Evolutionary conservation across 495 filamentous ascomycete species (phyloP).

Genomic region (Podospora tetraspora): DNA sequence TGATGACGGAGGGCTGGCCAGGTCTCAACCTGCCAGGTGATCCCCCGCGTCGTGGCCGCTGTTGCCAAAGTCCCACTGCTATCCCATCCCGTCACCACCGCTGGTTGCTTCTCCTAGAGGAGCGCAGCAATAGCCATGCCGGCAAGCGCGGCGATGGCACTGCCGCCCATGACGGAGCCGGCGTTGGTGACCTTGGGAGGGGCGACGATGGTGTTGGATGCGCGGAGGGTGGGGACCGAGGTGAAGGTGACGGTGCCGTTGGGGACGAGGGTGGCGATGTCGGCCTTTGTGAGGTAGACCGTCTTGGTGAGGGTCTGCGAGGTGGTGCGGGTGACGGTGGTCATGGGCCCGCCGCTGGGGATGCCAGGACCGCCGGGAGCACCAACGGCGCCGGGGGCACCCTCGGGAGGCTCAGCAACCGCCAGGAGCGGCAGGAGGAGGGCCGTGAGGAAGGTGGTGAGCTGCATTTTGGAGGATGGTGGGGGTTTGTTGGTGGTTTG

Average conservation of each 20-base stretch:
- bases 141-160: conserved; percentile 39
- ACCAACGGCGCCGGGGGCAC: not conserved
- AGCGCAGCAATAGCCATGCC: conserved; percentile 43
- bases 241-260: conserved; percentile 23
- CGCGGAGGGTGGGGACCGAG: conserved; percentile 25
- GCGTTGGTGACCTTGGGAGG: conserved; percentile 28
- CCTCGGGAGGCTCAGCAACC: conserved; percentile 25
- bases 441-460: conserved; percentile 30
- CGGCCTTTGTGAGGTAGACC: conserved; percentile 41
- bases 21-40: not conserved
- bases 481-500: conserved; percentile 2
- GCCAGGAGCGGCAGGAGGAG: conserved; percentile 43
- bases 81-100: conserved; percentile 6
- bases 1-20: not conserved
- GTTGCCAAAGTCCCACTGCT: not conserved
- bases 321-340: conserved; percentile 43
- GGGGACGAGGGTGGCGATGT: conserved; percentile 20
- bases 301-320: conserved; percentile 49
- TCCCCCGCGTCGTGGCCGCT: too few species aligned
- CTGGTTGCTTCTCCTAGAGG: conserved; percentile 30
- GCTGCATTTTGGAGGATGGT: conserved; percentile 26
- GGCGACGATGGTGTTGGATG: conserved; percentile 17
- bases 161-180: conserved; percentile 31
- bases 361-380: too few species aligned
- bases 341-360: not conserved